Evolutionary conservation across 441 rosid genomes (phyloP).

Genomic region (Euphorbia schlechtendalii): DNA sequence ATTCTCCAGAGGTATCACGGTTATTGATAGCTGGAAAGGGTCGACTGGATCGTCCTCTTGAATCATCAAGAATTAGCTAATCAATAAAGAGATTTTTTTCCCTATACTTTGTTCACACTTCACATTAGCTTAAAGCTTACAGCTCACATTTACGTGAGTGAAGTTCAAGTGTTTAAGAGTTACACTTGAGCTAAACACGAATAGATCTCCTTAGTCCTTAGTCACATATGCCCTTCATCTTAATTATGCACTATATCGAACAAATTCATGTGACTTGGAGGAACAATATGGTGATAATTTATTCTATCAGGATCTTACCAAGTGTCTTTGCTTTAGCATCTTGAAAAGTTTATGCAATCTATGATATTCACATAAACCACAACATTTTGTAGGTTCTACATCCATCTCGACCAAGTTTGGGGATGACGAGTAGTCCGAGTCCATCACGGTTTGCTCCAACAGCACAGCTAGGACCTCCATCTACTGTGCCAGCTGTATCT

Average conservation of each 20-base stretch:
- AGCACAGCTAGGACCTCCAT: conserved; percentile 38
- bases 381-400: conserved; percentile 43
- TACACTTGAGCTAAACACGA: background rate
- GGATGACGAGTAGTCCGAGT: conserved; percentile 47
- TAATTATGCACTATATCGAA: background rate
- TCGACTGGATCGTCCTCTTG: background rate
- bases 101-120: no score
- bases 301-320: background rate
- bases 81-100: no score
- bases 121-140: background rate
- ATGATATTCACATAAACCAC: conserved; percentile 9
- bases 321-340: background rate
- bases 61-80: background rate
- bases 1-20: no score
- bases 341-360: no score
- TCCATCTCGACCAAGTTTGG: conserved; percentile 45
- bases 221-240: background rate
- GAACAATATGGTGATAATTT: background rate
- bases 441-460: conserved; percentile 67
- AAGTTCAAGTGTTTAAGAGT: background rate
- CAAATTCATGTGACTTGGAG: background rate
- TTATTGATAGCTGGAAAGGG: background rate
- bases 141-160: background rate
- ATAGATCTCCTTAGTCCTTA: background rate
- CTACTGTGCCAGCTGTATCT: conserved; percentile 42